These are phyloP conservation scores for Lentithecium fluviatile DNA, from an alignment of 495 filamentous ascomycete species.

Conservation along the genomic window DNA sequence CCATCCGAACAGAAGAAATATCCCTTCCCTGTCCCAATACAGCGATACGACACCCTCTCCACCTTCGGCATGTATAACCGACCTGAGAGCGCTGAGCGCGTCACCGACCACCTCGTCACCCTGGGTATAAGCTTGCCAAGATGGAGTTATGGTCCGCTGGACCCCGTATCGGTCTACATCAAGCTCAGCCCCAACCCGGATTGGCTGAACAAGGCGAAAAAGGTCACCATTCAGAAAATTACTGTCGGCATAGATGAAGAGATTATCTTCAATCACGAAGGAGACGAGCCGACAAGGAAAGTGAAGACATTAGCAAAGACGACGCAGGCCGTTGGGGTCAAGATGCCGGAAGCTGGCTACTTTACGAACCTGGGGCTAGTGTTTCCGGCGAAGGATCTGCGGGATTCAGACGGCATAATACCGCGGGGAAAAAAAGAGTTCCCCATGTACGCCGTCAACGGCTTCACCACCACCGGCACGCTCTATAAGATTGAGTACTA, in stretches of 20 bases:
- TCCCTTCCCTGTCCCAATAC: constrained; percentile 84
- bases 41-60: constrained; percentile 91
- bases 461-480: constrained; percentile 90
- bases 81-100: constrained; percentile 79
- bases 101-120: constrained; percentile 88
- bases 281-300: constrained; percentile 93
- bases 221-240: constrained; percentile 91
- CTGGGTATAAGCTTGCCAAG: constrained; percentile 85
- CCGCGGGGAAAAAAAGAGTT: constrained; percentile 82
- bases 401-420: constrained; percentile 85
- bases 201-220: constrained; percentile 83
- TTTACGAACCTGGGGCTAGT: constrained; percentile 87
- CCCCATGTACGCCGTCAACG: constrained; percentile 81
- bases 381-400: constrained; percentile 85
- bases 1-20: constrained; percentile 83
- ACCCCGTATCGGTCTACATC: constrained; percentile 94
- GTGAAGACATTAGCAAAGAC: constrained; percentile 82
- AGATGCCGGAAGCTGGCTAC: constrained; percentile 82
- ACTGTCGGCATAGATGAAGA: constrained; percentile 95
- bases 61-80: constrained; percentile 99
- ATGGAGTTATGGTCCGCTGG: constrained; percentile 95
- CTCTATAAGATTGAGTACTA: constrained; percentile 99
- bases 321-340: constrained; percentile 74
- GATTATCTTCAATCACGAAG: constrained; percentile 95
- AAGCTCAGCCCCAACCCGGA: constrained; percentile 89